Conservation (phyloP, 2,329 filamentous ascomycete genomes). For the Botrytis sinoallii region DNA sequence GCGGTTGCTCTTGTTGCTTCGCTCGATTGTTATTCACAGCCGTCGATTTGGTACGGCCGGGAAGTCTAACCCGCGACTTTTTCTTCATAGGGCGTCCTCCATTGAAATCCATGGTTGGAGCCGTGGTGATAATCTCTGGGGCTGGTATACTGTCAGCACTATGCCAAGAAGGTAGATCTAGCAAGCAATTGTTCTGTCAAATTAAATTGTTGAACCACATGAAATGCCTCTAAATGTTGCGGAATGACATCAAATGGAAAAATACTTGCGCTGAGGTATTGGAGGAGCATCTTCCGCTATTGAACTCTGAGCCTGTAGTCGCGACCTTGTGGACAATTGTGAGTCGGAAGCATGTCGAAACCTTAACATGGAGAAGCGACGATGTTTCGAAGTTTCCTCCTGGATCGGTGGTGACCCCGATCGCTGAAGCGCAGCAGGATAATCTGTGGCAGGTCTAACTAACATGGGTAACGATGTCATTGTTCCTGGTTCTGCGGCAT, state of each 20-base stretch:
- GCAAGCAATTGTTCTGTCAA: background rate
- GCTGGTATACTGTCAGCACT: constrained; percentile 42
- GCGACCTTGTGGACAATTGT: constrained; percentile 74
- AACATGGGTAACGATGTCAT: constrained; percentile 20
- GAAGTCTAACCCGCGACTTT: constrained; percentile 53
- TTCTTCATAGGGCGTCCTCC: constrained; percentile 51
- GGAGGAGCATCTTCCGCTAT: constrained; percentile 49
- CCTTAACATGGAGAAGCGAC: constrained; percentile 68
- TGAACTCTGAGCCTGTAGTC: constrained; percentile 55
- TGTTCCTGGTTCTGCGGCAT: constrained; percentile 24
- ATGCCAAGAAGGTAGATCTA: background rate
- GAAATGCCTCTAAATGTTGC: background rate
- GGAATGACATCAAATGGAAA: constrained; percentile 30
- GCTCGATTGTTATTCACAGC: constrained; percentile 19
- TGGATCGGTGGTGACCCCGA: constrained; percentile 47
- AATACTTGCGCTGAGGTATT: constrained; percentile 54
- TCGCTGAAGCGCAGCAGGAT: constrained; percentile 23
- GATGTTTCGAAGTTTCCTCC: constrained; percentile 55
- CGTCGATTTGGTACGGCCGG: constrained; percentile 44
- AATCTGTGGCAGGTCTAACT: constrained; percentile 27
- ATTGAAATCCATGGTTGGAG: constrained; percentile 68
- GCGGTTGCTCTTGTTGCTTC: constrained; percentile 22
- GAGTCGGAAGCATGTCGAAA: constrained; percentile 93
- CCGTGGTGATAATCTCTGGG: constrained; percentile 83
- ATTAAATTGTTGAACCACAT: background rate